Base-by-base conservation (phyloP, 257 asterid genomes). In the Thymus mandschuricus region DNA sequence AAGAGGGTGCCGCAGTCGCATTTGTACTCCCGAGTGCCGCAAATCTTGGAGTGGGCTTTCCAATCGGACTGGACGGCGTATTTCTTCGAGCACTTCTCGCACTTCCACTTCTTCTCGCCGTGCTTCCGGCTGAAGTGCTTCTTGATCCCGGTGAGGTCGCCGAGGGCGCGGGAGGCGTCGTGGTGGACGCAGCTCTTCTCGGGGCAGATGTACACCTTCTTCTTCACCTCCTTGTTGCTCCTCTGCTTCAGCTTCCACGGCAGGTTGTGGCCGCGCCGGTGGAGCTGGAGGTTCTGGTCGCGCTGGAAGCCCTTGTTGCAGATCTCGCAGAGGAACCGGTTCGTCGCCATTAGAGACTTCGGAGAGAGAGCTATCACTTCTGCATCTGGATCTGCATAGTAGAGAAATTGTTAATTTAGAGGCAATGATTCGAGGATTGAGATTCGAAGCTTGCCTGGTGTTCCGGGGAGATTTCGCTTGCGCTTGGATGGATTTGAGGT, bases 271-370 rank as follows among this genome's bases (percentile, higher is more conserved):
- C 98, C 98, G 54, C 97, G 82, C 45, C 98, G 81, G 74, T 92
- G 96, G 0, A 92, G 87, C 86, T 90, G 98, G 77, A 92, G 71
- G 6, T 92, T 92, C 80, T 92, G 98, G 85, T 92, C 97, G 13
- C 98, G 79, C 75, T 90, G 95, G n/a, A 92, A 92, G 69, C 98
- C 98, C 87, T 92, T 92, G 85, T 90, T 90, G 86, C 98, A 92
- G 64, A 92, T 87, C 77, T 92, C 97, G 28, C 98, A 92, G 0
- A 92, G 3, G 88, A 92, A 92, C 55, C 97, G 77, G 80, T 92
- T 93, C 4, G 98, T 93, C 15, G 96, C 97, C 98, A 90, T 93
- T 49, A 93, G 81, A 0, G 97, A 90, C 76, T 86, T 90, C 0
- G 97, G 97, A 4, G 98, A 93, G 0, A 93, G 87, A 0, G 96